A percentile compares a stretch with the other conserved stretches of the same genome.
These are phyloP conservation scores for Dictyostelium discoideum DNA, from an alignment of 78 protist genomes.

Conservation along the genomic window DNA sequence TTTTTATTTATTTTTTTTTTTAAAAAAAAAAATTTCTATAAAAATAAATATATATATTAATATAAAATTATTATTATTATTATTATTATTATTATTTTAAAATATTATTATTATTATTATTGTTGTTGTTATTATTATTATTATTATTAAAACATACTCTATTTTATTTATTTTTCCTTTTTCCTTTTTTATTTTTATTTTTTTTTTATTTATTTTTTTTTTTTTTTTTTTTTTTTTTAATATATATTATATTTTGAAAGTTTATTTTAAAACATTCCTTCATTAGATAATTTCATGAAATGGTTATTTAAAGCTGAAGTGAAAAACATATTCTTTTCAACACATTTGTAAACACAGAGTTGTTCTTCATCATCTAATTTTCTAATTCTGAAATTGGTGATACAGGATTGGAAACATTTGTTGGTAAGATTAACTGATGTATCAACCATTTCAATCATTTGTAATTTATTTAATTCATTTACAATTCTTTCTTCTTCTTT, in stretches of 20 bases:
- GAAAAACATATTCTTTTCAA: conserved; percentile 34
- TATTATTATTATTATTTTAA: no score
- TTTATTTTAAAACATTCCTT: neutral
- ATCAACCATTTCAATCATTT: conserved; percentile 31
- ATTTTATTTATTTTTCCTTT: neutral
- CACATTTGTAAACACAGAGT: conserved; percentile 71
- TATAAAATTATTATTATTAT: no score
- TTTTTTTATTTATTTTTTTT: neutral
- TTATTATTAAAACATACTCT: neutral
- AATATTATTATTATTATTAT: no score
- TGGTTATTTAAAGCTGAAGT: neutral
- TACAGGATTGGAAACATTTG: conserved; percentile 72
- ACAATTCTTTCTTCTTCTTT: conserved; percentile 54
- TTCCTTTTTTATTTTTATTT: neutral
- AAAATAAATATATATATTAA: no score
- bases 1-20: neutral
- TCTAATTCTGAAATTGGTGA: conserved; percentile 74
- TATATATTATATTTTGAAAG: neutral
- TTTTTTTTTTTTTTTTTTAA: neutral
- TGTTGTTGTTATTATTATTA: neutral
- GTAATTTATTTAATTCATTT: conserved; percentile 27
- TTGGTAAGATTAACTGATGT: conserved; percentile 42
- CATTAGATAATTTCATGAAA: neutral
- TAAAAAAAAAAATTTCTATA: neutral
- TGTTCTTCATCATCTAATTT: conserved; percentile 68